Conservation (phyloP, 495 filamentous ascomycete species). For the Talaromyces nanjingensis region DNA sequence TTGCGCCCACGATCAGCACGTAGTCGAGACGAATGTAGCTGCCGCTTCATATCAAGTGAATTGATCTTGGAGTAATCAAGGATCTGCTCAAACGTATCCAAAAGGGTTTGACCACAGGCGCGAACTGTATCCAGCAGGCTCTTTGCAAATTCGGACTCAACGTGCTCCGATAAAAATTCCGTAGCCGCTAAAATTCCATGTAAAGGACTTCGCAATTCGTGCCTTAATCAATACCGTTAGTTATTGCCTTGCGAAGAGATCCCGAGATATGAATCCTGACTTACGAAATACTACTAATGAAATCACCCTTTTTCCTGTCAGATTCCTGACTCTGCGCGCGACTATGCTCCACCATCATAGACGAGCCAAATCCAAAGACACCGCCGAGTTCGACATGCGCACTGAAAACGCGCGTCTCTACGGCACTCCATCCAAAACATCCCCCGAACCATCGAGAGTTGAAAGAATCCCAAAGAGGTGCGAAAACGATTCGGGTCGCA, state of each 20-base stretch:
- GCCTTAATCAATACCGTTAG: conserved; percentile 16
- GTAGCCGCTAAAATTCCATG: conserved; percentile 67
- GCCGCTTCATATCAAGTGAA: conserved; percentile 30
- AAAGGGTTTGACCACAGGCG: conserved; percentile 63
- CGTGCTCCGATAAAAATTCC: conserved; percentile 52
- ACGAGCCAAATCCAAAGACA: conserved; percentile 59
- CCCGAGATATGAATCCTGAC: not conserved
- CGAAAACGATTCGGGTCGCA: conserved; percentile 35
- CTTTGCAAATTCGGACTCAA: conserved; percentile 46
- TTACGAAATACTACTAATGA: conserved; percentile 63
- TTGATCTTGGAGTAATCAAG: conserved; percentile 68
- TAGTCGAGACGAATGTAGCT: not conserved
- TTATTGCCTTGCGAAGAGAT: not conserved
- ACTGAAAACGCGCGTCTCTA: conserved; percentile 35
- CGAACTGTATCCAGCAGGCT: conserved; percentile 65
- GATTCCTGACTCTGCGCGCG: conserved; percentile 51
- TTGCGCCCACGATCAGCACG: not conserved
- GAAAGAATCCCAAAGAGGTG: conserved; percentile 62
- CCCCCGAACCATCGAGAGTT: conserved; percentile 63
- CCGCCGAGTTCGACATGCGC: conserved; percentile 38
- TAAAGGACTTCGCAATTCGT: conserved; percentile 74
- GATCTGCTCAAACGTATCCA: conserved; percentile 77
- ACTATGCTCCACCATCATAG: conserved; percentile 62
- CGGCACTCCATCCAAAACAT: conserved; percentile 53
- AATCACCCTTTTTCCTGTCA: conserved; percentile 61